A percentile compares a stretch with the other conserved stretches of the same genome.
Evolutionary conservation across 108 stramenopile genomes (phyloP).

Genomic region (Cyclotella kingstonii): DNA sequence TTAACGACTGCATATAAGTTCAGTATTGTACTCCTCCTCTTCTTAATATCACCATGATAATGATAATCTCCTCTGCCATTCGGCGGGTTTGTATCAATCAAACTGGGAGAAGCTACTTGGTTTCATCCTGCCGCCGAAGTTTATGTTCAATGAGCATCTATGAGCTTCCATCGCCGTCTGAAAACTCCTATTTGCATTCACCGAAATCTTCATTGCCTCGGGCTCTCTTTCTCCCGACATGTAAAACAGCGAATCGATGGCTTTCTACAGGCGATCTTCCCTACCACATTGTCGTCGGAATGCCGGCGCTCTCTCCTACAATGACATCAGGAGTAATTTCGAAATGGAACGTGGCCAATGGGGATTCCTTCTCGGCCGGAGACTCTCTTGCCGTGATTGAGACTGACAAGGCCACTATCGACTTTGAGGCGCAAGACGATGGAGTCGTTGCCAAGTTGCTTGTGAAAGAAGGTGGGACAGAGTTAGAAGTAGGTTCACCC

Average conservation of each 20-base stretch:
- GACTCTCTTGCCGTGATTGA: slow-evolving; percentile 77
- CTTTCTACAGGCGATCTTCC: slow-evolving; percentile 28
- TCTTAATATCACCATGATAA: neutral
- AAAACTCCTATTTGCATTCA: neutral
- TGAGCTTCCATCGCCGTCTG: neutral
- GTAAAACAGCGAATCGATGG: neutral
- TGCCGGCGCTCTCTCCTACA: slow-evolving; percentile 96
- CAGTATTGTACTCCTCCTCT: neutral
- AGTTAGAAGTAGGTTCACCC: slow-evolving; percentile 56
- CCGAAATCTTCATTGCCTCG: neutral
- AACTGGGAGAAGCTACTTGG: neutral
- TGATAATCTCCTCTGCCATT: slow-evolving; percentile 16
- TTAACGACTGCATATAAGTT: neutral
- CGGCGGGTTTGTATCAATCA: slow-evolving; percentile 1
- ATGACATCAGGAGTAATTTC: slow-evolving; percentile 70
- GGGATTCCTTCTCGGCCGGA: slow-evolving; percentile 68
- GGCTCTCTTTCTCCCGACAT: neutral
- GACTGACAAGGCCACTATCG: slow-evolving; percentile 91
- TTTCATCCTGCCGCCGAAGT: slow-evolving; percentile 1
- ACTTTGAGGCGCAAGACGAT: slow-evolving; percentile 84
- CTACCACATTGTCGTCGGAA: slow-evolving; percentile 59
- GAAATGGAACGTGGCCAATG: slow-evolving; percentile 60
- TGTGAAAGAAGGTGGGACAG: slow-evolving; percentile 56
- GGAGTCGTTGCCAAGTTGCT: slow-evolving; percentile 64
- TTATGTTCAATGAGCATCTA: neutral